Evolutionary conservation across 208 protist genomes (phyloP), one percentile per base, ranked within the genome.

Genomic region (Wallacemonas sp.): DNA sequence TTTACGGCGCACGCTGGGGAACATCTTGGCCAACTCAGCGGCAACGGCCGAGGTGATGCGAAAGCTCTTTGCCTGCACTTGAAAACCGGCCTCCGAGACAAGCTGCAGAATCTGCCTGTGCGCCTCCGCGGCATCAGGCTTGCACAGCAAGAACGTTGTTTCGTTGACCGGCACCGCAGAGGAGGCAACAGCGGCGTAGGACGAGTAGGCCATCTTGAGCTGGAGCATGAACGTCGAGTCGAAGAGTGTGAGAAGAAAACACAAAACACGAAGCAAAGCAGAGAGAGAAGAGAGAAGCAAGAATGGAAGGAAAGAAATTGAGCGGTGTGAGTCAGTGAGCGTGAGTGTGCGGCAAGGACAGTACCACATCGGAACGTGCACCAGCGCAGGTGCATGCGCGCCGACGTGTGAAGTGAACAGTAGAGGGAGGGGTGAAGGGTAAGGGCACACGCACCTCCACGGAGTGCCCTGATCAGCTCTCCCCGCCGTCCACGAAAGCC

Each of bases 111-210:
- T 86, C 36, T 59, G 24, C 15, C 69, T 64, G 60, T 94, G 88
- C 21, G 66, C 54, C 3, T 72, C 38, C 21, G 78, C 60, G 1
- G 70, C 68, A 66, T 83, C 81, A 1, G 88, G 88, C 67, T 89
- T 91, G 72, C 84, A 91, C 2, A 94, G 60, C 19, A 91, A 61
- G 39, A 90, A 79, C 0, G 88, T 81, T 22, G 63, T 72, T 53
- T 91, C 83, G 15, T 64, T 50, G 26, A 75, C 26, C 17, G 30
- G 37, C 17, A 50, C 33, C 3, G 57, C 41, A 4, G 66, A 63
- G 1, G 58, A 36, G 39, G 39, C 30, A 4, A 27, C 30, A n/a
- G 50, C 50, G 9, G 50, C n/a, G 32, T 57, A 57, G 32, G 50
- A 57, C 3, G 50, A 32, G 22, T 57, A 57, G 17, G 50, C 24